These are phyloP conservation scores for Schizophyllum amplum DNA, from an alignment of 1,284 basidiomycete species.

Conservation along the genomic window DNA sequence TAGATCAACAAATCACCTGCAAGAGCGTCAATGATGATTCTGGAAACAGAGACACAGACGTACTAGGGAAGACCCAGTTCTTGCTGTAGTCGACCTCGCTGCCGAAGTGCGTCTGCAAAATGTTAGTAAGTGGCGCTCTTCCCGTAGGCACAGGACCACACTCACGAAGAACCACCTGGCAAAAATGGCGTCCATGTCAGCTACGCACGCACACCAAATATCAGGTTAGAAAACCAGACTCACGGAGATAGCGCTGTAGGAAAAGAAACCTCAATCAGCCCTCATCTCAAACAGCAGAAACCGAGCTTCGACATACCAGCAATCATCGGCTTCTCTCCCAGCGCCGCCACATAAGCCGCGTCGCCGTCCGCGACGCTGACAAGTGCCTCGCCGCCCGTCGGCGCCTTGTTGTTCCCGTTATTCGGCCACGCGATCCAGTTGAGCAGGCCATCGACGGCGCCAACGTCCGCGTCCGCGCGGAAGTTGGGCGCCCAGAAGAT, in stretches of 20 bases:
- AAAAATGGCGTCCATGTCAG: not conserved
- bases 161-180: conserved; percentile 23
- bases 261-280: not conserved
- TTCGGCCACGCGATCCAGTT: conserved; percentile 18
- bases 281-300: not conserved
- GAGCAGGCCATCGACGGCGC: conserved; percentile 15
- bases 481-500: conserved; percentile 17
- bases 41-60: conserved; percentile 6
- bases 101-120: conserved; percentile 28
- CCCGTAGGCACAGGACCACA: not conserved
- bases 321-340: conserved; percentile 21
- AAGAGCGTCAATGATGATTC: not conserved
- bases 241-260: conserved; percentile 31
- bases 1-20: conserved; percentile 34
- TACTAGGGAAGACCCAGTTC: conserved; percentile 28
- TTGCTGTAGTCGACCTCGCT: conserved; percentile 18
- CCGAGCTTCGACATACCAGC: conserved; percentile 21
- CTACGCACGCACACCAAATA: not conserved
- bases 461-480: conserved; percentile 13
- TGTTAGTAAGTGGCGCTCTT: not conserved
- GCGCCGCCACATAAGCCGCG: conserved; percentile 13
- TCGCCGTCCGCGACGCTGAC: conserved; percentile 21
- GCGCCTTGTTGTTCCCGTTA: conserved; percentile 18
- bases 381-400: conserved; percentile 4
- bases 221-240: not conserved